Evolutionary conservation across 352 stramenopile genomes (phyloP).

Genomic region (Globisporangium iwayamae): DNA sequence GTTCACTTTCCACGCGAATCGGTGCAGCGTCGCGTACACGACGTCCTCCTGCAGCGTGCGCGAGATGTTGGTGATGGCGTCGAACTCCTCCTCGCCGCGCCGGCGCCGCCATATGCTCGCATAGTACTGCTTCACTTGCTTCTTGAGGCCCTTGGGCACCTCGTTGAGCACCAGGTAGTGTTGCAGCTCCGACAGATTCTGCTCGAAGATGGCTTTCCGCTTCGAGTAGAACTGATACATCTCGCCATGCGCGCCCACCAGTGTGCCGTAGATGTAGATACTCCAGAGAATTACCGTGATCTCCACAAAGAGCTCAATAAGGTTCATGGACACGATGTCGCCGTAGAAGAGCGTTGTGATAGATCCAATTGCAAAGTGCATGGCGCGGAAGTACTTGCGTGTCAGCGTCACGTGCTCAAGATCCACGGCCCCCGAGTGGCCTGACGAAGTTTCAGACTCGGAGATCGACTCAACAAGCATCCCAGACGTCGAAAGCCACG

Average conservation of each 20-base stretch:
- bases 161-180: constrained; percentile 71
- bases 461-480: constrained; percentile 35
- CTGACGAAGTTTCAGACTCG: constrained; percentile 7
- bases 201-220: constrained; percentile 54
- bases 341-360: constrained; percentile 73
- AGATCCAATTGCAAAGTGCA: constrained; percentile 59
- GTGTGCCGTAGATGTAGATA: constrained; percentile 71
- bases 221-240: constrained; percentile 42
- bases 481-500: constrained; percentile 54
- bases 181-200: constrained; percentile 60
- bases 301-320: constrained; percentile 53
- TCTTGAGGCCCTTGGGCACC: constrained; percentile 58
- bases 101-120: constrained; percentile 51
- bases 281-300: constrained; percentile 52
- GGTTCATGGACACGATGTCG: constrained; percentile 67
- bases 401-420: constrained; percentile 30
- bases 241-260: constrained; percentile 57
- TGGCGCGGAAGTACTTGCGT: constrained; percentile 62
- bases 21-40: constrained; percentile 43
- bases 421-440: constrained; percentile 16
- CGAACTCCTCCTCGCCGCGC: constrained; percentile 52
- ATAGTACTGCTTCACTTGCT: constrained; percentile 75
- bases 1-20: constrained; percentile 46
- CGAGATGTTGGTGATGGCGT: constrained; percentile 42
- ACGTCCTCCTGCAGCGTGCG: constrained; percentile 57